phyloP scores from a whole-genome alignment of 495 filamentous ascomycete species.

The Parathielavia hyrcaniae region DNA sequence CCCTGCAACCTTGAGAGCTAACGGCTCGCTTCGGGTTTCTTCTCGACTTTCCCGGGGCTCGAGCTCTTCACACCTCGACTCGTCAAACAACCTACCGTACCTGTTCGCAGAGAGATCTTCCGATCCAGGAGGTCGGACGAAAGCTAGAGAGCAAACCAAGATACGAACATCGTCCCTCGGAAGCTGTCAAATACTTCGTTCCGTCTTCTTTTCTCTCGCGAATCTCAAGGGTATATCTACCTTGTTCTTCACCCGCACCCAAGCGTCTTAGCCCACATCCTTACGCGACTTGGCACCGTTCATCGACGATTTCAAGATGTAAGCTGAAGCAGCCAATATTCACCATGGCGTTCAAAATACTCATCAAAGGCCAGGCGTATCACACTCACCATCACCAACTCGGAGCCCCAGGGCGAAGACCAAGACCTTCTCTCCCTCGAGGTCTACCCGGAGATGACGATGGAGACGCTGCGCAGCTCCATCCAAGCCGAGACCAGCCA shows the following conservation, averaged over 20 bases:
- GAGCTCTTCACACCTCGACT: constrained; percentile 5
- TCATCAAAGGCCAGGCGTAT: constrained; percentile 24
- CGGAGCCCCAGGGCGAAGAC: constrained; percentile 59
- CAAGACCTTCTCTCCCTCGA: constrained; percentile 79
- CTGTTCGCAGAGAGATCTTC: not conserved
- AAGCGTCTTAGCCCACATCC: too few relatives aligned
- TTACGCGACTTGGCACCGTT: not conserved
- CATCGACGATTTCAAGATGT: constrained; percentile 10
- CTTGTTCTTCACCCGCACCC: too few relatives aligned
- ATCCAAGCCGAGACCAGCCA: constrained; percentile 55
- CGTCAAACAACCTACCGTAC: not conserved
- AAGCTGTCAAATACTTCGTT: too few relatives aligned
- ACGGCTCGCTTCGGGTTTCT: constrained; percentile 15
- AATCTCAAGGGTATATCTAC: too few relatives aligned
- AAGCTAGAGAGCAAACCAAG: too few relatives aligned
- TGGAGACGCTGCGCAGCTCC: constrained; percentile 79
- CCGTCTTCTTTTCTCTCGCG: too few relatives aligned
- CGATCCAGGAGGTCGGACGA: too few relatives aligned
- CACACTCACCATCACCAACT: constrained; percentile 67
- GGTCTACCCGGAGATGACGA: constrained; percentile 73
- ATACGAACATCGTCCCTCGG: too few relatives aligned
- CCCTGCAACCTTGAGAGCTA: not conserved
- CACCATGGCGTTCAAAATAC: not conserved
- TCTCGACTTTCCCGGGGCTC: not conserved
- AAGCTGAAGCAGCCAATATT: not conserved